Evolutionary conservation across 1,284 basidiomycete species (phyloP).

Genomic region (Apiotrichum akiyoshidainum): DNA sequence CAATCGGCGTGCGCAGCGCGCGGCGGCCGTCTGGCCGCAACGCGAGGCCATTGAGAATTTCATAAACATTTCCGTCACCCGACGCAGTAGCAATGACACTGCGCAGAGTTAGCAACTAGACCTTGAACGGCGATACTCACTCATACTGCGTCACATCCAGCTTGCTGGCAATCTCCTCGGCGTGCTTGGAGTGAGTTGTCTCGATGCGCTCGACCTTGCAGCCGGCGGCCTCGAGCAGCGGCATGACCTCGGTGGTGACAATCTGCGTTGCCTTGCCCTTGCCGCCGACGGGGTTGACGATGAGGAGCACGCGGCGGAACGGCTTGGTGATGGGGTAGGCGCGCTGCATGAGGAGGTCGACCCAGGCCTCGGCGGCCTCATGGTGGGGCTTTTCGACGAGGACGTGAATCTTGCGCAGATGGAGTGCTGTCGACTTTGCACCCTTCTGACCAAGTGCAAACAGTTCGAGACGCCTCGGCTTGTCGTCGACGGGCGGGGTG

Average conservation of each 20-base stretch:
- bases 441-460: slow-evolving; percentile 32
- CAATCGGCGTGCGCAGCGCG: slow-evolving; percentile 73
- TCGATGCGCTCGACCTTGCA: slow-evolving; percentile 62
- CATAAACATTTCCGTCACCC: slow-evolving; percentile 86
- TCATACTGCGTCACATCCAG: slow-evolving; percentile 64
- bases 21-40: slow-evolving; percentile 63
- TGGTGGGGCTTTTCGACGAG: slow-evolving; percentile 39
- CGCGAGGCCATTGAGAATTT: slow-evolving; percentile 89
- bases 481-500: neutral
- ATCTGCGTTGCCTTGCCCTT: slow-evolving; percentile 68
- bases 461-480: slow-evolving; percentile 34
- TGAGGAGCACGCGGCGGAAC: slow-evolving; percentile 59
- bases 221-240: slow-evolving; percentile 73
- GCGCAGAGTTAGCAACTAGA: slow-evolving; percentile 5
- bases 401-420: slow-evolving; percentile 43
- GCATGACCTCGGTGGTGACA: slow-evolving; percentile 68
- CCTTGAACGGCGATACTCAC: slow-evolving; percentile 27
- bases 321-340: slow-evolving; percentile 61
- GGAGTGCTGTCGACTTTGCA: slow-evolving; percentile 16
- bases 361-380: slow-evolving; percentile 58
- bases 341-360: slow-evolving; percentile 57
- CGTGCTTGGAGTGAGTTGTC: slow-evolving; percentile 71
- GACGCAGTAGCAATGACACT: slow-evolving; percentile 75
- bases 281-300: slow-evolving; percentile 88
- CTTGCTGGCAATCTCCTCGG: slow-evolving; percentile 63